Conservation (phyloP, 2,329 filamentous ascomycete genomes). For the Leptographium flavum region DNA sequence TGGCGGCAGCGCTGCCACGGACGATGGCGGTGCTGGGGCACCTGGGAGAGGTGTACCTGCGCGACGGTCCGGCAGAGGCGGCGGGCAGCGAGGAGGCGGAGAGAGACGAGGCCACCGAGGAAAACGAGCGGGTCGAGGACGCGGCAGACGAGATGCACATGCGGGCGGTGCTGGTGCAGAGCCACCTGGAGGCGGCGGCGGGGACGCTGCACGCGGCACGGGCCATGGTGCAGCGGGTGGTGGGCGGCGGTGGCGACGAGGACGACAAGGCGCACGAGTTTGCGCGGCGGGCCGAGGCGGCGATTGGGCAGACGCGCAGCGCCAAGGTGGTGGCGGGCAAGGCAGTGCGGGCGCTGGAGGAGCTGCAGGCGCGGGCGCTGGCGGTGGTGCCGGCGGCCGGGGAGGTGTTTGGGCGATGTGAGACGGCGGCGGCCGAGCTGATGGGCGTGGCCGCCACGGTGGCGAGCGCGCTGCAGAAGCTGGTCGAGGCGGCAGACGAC, state of each 20-base stretch:
- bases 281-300: constrained; percentile 52
- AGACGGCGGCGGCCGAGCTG: constrained; percentile 49
- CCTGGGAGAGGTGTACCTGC: constrained; percentile 67
- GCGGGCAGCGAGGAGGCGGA: neutral
- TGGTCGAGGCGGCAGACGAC: constrained; percentile 28
- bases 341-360: constrained; percentile 60
- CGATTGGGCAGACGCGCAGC: constrained; percentile 64
- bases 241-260: constrained; percentile 42
- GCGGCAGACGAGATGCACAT: constrained; percentile 72
- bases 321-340: constrained; percentile 75
- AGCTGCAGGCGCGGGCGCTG: constrained; percentile 61
- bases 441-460: constrained; percentile 52
- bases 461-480: constrained; percentile 48
- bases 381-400: constrained; percentile 55
- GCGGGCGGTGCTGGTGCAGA: constrained; percentile 62
- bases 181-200: constrained; percentile 66
- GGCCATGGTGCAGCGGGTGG: constrained; percentile 50
- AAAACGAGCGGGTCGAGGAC: constrained; percentile 42
- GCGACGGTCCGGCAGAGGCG: constrained; percentile 12
- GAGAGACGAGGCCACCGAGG: neutral
- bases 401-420: constrained; percentile 56
- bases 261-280: constrained; percentile 56
- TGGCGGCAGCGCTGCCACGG: constrained; percentile 65
- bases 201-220: constrained; percentile 49
- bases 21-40: constrained; percentile 82